phyloP scores from a whole-genome alignment of 352 stramenopile genomes.

The Phytophthora pistaciae region DNA sequence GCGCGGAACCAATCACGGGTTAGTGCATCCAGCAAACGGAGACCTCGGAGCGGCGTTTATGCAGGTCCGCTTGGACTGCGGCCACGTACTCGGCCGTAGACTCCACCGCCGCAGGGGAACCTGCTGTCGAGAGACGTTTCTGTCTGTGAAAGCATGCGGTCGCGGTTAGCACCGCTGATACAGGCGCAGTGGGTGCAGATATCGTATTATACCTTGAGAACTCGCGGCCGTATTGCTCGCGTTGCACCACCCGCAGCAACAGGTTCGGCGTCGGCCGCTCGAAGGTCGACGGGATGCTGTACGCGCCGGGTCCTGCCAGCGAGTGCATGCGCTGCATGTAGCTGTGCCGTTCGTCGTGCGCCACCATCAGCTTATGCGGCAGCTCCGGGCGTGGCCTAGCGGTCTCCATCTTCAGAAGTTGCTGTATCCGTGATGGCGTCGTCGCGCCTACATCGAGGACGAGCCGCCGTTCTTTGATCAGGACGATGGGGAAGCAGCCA shows the following conservation, averaged over 20 bases:
- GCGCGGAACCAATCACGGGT: conserved; percentile 26
- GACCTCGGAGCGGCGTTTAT: conserved; percentile 24
- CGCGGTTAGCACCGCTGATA: conserved; percentile 17
- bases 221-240: conserved; percentile 60
- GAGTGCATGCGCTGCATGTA: conserved; percentile 67
- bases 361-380: conserved; percentile 25
- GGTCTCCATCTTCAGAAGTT: conserved; percentile 24
- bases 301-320: conserved; percentile 57
- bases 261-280: conserved; percentile 38
- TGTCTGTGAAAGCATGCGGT: conserved; percentile 29
- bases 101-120: conserved; percentile 6
- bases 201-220: conserved; percentile 50
- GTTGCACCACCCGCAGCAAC: conserved; percentile 54
- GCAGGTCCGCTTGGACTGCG: conserved; percentile 11
- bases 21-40: conserved; percentile 29
- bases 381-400: conserved; percentile 15
- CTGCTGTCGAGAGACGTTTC: conserved; percentile 25
- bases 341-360: conserved; percentile 45
- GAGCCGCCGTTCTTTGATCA: conserved; percentile 17
- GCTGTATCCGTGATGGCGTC: neutral
- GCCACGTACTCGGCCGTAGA: conserved; percentile 23
- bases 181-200: neutral
- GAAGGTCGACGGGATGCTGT: conserved; percentile 72
- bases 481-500: conserved; percentile 9
- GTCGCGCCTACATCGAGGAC: conserved; percentile 14